Percentiles rank a stretch among this genome's conserved stretches.
These are phyloP conservation scores for Penicilliopsis zonata DNA, from an alignment of 495 filamentous ascomycete genomes.

Conservation along the genomic window DNA sequence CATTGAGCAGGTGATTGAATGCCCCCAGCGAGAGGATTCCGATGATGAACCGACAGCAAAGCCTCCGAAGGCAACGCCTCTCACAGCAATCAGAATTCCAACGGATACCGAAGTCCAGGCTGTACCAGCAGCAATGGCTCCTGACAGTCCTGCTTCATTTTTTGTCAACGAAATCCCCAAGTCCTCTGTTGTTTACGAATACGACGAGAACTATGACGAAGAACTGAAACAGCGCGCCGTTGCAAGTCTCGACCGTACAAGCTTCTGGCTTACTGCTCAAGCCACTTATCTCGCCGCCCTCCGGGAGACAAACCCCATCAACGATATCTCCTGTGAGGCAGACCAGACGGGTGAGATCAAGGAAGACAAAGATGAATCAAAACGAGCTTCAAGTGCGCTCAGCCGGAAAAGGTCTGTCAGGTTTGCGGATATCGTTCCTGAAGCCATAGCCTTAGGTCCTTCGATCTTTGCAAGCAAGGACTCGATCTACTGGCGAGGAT, in stretches of 20 bases:
- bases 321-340: conserved; percentile 27
- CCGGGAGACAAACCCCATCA: conserved; percentile 47
- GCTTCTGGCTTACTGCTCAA: conserved; percentile 70
- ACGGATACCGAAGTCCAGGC: too few species aligned
- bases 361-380: conserved; percentile 11
- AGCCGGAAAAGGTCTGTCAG: conserved; percentile 61
- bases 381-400: conserved; percentile 13
- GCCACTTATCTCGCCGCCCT: conserved; percentile 63
- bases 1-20: conserved; percentile 57
- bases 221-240: conserved; percentile 52
- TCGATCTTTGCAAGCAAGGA: conserved; percentile 41
- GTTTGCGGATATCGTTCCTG: conserved; percentile 50
- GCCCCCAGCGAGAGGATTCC: conserved; percentile 33
- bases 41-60: conserved; percentile 32
- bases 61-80: conserved; percentile 44
- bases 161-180: conserved; percentile 24
- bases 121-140: too few species aligned
- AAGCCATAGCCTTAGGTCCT: conserved; percentile 21
- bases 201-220: conserved; percentile 55
- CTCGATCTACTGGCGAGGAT: conserved; percentile 85
- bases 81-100: conserved; percentile 44
- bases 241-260: conserved; percentile 66
- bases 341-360: conserved; percentile 11
- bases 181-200: conserved; percentile 33
- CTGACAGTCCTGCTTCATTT: conserved; percentile 20